Base-by-base conservation (phyloP, 83 land plant species). In the Thuja plicata region DNA sequence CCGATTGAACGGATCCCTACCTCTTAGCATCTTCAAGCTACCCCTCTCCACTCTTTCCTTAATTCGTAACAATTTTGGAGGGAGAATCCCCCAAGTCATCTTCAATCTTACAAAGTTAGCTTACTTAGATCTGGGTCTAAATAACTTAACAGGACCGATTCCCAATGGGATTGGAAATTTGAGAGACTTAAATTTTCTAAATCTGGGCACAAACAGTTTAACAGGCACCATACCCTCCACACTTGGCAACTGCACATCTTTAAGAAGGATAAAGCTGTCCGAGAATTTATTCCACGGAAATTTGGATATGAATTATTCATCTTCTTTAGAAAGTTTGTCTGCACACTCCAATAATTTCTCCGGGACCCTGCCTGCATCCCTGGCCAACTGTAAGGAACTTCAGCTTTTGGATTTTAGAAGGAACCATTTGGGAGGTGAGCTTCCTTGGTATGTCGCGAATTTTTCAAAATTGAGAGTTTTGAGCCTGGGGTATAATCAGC, bases 401-500 rank as follows among this genome's bases (percentile, higher is more conserved):
- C 41, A 15, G 2, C 40, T 77, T 15, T 77, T 77, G 5, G 41
- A 77, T 76, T 77, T 77, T 6, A 13, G 80, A 15, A 37, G 41
- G 19, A 77, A 77, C 15, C 1, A 12, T 3, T 77, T 77, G 0
- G 37, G 5, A 15, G 41, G 41, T 1, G 41, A 37, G 80, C 21
- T 77, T 35, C 41, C 41, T 12, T 15, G 1, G 1, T 77, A 77
- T 38, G 21, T 35, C 4, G 10, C 79, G 13, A 45, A 90, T 1
- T 27, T 32, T 12, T 91, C 91, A 83, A 2, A 89, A 3, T 27
- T 77, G 19, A 37, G 19, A 37, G 80, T 84, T 87, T 90, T 91
- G 50, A 88, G 62, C 76, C 27, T 91, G 87, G 89, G 89, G 2
- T 46, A 80, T 30, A 91, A 91, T 87, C 15, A 71, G 10, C 55